Percentiles rank a stretch among this genome's conserved stretches.
phyloP scores from a whole-genome alignment of 208 protist species.

The Phytomonas sp. region DNA sequence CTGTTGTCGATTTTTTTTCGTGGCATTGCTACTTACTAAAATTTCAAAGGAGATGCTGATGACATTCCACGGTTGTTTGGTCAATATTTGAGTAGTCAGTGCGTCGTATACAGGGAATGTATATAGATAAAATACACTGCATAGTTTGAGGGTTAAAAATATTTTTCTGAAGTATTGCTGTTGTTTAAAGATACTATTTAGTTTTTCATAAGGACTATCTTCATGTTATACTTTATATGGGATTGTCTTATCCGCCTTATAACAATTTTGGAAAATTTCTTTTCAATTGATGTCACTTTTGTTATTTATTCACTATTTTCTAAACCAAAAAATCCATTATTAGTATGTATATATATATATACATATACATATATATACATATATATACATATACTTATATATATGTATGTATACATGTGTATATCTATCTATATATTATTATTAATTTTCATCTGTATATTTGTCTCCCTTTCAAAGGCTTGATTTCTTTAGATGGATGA shows the following conservation, averaged over 20 bases:
- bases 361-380: conserved; percentile 7
- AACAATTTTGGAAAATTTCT: background rate
- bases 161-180: background rate
- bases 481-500: background rate
- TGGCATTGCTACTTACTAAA: background rate
- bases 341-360: conserved; percentile 1
- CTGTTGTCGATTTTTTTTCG: background rate
- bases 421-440: conserved; percentile 11
- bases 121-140: background rate
- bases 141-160: background rate
- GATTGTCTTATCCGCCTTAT: background rate
- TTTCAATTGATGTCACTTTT: background rate
- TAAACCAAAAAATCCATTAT: background rate
- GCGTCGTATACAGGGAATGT: background rate
- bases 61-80: background rate
- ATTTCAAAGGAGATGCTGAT: background rate
- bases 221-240: background rate
- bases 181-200: background rate
- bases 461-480: background rate
- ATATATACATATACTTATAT: conserved; percentile 11
- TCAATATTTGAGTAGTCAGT: background rate
- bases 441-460: background rate
- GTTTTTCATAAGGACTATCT: background rate
- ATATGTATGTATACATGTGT: background rate
- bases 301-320: background rate